phyloP scores from a whole-genome alignment of 495 filamentous ascomycete species.

The Trichocladium antarcticum region DNA sequence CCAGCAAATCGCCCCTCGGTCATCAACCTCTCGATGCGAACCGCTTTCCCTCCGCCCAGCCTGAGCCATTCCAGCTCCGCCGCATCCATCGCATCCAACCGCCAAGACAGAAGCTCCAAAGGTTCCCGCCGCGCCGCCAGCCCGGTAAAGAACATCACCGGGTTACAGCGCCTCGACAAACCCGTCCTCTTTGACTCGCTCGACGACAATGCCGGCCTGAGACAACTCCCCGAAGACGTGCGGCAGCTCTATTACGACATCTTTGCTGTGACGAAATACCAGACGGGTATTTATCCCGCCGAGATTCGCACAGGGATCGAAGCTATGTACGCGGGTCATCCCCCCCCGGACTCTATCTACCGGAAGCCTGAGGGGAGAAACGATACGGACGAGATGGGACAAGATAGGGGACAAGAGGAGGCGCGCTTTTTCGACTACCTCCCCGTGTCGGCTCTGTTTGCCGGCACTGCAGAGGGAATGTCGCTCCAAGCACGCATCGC shows the following conservation, averaged over 20 bases:
- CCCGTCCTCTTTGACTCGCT: background rate
- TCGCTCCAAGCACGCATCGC: background rate
- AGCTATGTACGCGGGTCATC: background rate
- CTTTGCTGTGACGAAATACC: background rate
- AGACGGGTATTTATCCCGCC: background rate
- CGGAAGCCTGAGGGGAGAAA: background rate
- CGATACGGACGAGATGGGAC: background rate
- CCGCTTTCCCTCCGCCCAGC: background rate
- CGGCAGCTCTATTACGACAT: slow-evolving; percentile 2
- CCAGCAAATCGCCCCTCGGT: background rate
- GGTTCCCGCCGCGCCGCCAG: slow-evolving; percentile 2
- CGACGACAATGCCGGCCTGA: background rate
- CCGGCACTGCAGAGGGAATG: background rate
- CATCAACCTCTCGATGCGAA: background rate
- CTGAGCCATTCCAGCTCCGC: background rate
- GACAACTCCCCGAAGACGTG: background rate
- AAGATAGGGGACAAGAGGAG: background rate
- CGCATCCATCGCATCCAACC: background rate
- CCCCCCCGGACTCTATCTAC: background rate
- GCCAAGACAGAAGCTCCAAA: background rate
- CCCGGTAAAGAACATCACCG: slow-evolving; percentile 1
- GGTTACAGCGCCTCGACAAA: background rate
- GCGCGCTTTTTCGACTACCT: background rate
- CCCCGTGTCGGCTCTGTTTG: background rate
- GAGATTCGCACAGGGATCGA: slow-evolving; percentile 1